These are phyloP conservation scores for Plantago rigida DNA, from an alignment of 305 asterid species.

Conservation along the genomic window DNA sequence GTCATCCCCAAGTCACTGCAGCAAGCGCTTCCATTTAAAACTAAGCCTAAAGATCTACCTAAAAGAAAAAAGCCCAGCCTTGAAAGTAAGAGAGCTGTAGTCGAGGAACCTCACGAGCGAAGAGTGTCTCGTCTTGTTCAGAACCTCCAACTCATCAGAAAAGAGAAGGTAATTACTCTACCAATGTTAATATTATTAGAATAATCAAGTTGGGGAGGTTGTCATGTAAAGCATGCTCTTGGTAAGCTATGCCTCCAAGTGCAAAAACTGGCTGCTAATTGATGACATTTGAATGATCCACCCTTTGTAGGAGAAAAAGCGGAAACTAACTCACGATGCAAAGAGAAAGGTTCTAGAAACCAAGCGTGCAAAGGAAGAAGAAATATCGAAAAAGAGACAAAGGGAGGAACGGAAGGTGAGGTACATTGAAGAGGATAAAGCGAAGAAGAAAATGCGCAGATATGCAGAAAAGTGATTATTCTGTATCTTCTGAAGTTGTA, in stretches of 20 bases:
- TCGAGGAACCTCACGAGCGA: constrained; percentile 70
- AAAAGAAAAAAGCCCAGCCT: constrained; percentile 36
- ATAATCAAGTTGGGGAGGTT: neutral
- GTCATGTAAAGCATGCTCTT: neutral
- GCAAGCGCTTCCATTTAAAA: constrained; percentile 60
- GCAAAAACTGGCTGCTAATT: neutral
- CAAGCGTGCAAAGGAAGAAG: constrained; percentile 69
- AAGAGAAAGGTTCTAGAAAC: constrained; percentile 54
- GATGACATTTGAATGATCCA: constrained; percentile 7
- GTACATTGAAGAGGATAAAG: constrained; percentile 62
- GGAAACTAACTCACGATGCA: constrained; percentile 48
- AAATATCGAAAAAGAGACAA: constrained; percentile 59
- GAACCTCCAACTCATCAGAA: constrained; percentile 50
- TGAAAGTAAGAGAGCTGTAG: constrained; percentile 61
- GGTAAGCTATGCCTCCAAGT: neutral
- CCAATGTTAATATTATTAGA: neutral
- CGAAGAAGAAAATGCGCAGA: constrained; percentile 60
- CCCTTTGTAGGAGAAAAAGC: constrained; percentile 44
- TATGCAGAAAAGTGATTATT: constrained; percentile 26
- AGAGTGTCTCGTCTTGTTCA: constrained; percentile 64
- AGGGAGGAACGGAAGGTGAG: constrained; percentile 82
- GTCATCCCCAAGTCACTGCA: constrained; percentile 71
- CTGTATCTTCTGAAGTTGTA: too few species aligned
- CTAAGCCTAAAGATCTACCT: constrained; percentile 71
- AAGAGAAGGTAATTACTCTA: constrained; percentile 51